phyloP scores from a whole-genome alignment of 257 asterid genomes.

The Leonotis leonurus region DNA sequence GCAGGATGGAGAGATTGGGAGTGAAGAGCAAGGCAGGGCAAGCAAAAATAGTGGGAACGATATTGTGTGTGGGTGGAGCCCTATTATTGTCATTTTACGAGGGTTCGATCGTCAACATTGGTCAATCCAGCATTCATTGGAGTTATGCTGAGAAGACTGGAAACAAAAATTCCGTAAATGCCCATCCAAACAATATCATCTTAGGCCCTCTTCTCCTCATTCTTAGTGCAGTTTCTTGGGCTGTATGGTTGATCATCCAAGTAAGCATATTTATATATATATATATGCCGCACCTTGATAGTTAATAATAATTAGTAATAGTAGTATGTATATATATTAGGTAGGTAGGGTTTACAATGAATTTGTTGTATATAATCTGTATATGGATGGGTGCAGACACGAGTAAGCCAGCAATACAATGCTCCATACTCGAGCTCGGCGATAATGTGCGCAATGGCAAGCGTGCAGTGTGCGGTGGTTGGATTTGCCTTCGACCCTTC shows the following conservation, averaged over 20 bases:
- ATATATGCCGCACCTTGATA: no score
- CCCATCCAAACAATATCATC: slow-evolving; percentile 39
- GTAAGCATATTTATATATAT: no score
- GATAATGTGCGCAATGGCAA: slow-evolving; percentile 66
- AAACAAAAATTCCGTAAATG: slow-evolving; percentile 13
- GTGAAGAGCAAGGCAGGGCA: slow-evolving; percentile 53
- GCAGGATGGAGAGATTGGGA: slow-evolving; percentile 65
- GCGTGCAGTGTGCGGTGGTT: slow-evolving; percentile 54
- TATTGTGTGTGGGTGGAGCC: slow-evolving; percentile 73
- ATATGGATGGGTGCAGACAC: slow-evolving; percentile 29
- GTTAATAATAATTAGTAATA: no score
- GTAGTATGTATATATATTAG: no score
- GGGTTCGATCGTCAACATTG: slow-evolving; percentile 43
- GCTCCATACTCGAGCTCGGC: slow-evolving; percentile 89
- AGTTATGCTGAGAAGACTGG: slow-evolving; percentile 45
- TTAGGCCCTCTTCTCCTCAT: slow-evolving; percentile 71
- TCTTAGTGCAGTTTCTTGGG: slow-evolving; percentile 72
- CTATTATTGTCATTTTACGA: slow-evolving; percentile 60
- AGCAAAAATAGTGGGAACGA: slow-evolving; percentile 65
- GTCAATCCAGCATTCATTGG: slow-evolving; percentile 62
- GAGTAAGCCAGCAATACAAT: slow-evolving; percentile 40
- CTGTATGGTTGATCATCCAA: slow-evolving; percentile 70
- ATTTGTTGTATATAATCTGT: no score
- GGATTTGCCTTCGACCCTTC: slow-evolving; percentile 47
- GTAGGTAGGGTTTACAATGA: no score